Evolutionary conservation across 306 rosid species (phyloP), one percentile per base, ranked within the genome.

Genomic region (Casuarina equisetifolia): DNA sequence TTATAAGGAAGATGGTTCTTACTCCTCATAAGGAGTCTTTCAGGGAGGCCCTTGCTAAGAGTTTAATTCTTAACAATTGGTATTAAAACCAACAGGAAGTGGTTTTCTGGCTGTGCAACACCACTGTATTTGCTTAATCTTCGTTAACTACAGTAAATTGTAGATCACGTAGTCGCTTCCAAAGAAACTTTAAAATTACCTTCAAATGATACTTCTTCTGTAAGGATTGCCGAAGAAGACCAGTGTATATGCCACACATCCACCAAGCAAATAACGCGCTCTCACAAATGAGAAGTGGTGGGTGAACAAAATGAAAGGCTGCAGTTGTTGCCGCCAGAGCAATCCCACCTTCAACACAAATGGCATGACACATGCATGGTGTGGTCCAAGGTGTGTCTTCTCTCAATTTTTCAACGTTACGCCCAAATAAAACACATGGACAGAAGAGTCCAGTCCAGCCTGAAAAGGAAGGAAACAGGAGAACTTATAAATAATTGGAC

Each of bases 211-310:
- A 96, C 61, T 96, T 90, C 88, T 92, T 91, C 86, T 96, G 99
- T 13, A 96, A 82, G 55, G 94, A 48, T 84, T 96, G 99, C 69
- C 99, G 91, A 80, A 86, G 86, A 76, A 89, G 93, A 82, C 99
- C 99, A 45, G 93, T 90, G 79, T 96, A 91, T 69, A 91, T 90
- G 73, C 98, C 98, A 74, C 98, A 96, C 94, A 96, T 91, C 99
- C 99, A 92, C 99, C 99, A 96, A 45, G 96, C 85, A 83, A 96
- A 96, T 25, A 96, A 63, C 66, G 93, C 88, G 50, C 99, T 96
- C 92, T 96, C 99, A 15, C 85, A 71, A 46, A 96, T 68, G 74
- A 96, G 98, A 77, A 91, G 90, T 46, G 89, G 19, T 16, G 94
- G 96, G 55, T 96, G 90, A 73, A 88, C 0, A 79, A 90, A 92